Evolutionary conservation across 1,284 basidiomycete species (phyloP).

Genomic region (Ceratobasidium sp.): DNA sequence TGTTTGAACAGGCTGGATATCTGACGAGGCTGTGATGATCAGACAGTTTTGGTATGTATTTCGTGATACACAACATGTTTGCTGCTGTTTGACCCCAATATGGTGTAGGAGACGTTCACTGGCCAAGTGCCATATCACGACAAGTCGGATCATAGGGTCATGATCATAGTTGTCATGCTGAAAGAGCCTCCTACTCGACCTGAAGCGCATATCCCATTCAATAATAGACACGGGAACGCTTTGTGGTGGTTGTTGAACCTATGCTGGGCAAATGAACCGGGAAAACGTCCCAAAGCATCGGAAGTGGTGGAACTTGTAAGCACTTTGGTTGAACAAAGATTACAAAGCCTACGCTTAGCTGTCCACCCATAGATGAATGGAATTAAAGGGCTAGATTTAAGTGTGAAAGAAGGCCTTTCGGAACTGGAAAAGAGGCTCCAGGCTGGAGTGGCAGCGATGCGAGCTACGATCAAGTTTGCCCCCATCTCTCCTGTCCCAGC

Average conservation of each 20-base stretch:
- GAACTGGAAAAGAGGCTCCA: no score
- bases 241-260: neutral
- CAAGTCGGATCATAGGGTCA: neutral
- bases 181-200: neutral
- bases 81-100: neutral
- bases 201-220: neutral
- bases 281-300: neutral
- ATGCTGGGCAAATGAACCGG: constrained; percentile 1
- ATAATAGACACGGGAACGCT: neutral
- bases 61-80: neutral
- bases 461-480: no score
- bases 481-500: no score
- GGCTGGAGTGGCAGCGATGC: no score
- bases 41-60: neutral
- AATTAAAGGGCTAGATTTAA: no score
- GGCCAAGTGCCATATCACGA: neutral
- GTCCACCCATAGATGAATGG: no score
- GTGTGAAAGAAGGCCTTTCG: no score
- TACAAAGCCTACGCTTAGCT: no score
- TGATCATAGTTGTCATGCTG: neutral
- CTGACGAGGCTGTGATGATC: neutral
- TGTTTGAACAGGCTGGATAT: neutral
- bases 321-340: neutral
- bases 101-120: constrained; percentile 3
- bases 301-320: neutral